Conservation (phyloP, 768 basidiomycete genomes). For the Mycena rebaudengoi region DNA sequence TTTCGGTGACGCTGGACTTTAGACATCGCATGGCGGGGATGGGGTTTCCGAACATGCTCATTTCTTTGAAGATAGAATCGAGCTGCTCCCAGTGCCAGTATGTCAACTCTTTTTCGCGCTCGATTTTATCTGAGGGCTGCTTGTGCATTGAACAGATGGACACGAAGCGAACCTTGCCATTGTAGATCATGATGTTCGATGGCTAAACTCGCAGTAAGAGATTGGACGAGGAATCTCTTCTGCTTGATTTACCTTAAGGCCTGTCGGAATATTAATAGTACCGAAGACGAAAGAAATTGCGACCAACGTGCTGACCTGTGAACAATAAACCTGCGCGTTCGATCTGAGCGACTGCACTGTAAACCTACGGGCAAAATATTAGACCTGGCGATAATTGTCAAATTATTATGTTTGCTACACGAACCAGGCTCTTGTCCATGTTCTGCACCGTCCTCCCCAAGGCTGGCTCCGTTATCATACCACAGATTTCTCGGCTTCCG, state of each 20-base stretch:
- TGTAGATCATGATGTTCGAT: not conserved
- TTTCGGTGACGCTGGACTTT: not conserved
- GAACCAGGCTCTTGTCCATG: constrained; percentile 19
- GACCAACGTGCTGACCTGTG: too few species aligned
- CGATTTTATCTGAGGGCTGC: not conserved
- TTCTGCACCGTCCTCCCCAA: constrained; percentile 23
- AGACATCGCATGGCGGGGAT: not conserved
- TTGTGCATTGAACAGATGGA: not conserved
- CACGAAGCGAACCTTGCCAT: constrained; percentile 2
- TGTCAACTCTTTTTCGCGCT: not conserved
- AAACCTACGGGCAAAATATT: constrained; percentile 5
- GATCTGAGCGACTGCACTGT: constrained; percentile 15
- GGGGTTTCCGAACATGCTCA: not conserved
- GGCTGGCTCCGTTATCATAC: constrained; percentile 27
- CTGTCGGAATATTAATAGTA: too few species aligned
- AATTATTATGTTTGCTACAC: not conserved
- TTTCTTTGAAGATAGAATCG: not conserved
- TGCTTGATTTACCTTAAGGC: too few species aligned
- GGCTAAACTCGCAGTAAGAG: too few species aligned
- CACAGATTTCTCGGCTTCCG: constrained; percentile 25
- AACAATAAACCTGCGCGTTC: constrained; percentile 14
- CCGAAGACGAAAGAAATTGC: too few species aligned
- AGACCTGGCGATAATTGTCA: not conserved
- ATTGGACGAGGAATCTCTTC: too few species aligned
- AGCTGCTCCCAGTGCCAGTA: constrained; percentile 8